phyloP scores from a whole-genome alignment of 331 rosid species.

The Quercus lobata region DNA sequence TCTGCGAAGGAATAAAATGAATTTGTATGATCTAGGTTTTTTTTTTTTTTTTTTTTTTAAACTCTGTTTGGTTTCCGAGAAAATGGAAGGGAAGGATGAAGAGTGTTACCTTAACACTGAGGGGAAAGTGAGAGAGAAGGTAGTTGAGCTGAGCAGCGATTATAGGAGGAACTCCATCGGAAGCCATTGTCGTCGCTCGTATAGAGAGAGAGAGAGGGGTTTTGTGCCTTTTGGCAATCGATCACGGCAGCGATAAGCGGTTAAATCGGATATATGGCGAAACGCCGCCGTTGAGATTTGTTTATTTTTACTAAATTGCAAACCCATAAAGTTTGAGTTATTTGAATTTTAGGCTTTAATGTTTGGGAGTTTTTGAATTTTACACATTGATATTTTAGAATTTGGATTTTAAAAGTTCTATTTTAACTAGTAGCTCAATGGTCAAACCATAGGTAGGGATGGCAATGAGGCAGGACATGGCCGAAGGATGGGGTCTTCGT shows the following conservation, averaged over 20 bases:
- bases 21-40: background rate
- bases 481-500: fast-evolving
- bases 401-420: no score
- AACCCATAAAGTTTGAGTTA: fast-evolving
- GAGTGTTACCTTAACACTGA: conserved; percentile 51
- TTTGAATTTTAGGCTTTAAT: no score
- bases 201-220: background rate
- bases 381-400: fast-evolving
- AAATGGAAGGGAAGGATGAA: background rate
- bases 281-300: no score
- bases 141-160: conserved; percentile 74
- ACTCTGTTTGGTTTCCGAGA: background rate
- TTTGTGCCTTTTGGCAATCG: background rate
- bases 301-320: no score
- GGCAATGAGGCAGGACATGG: fast-evolving
- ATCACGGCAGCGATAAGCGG: no score
- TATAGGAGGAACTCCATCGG: conserved; percentile 61
- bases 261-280: no score
- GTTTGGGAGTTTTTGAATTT: no score
- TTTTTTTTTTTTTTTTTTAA: no score
- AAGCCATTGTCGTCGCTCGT: conserved; percentile 30
- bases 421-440: no score
- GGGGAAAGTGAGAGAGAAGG: conserved; percentile 61
- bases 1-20: conserved; percentile 35
- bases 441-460: no score